Conservation (phyloP, 495 filamentous ascomycete genomes). For the Podospora didyma region DNA sequence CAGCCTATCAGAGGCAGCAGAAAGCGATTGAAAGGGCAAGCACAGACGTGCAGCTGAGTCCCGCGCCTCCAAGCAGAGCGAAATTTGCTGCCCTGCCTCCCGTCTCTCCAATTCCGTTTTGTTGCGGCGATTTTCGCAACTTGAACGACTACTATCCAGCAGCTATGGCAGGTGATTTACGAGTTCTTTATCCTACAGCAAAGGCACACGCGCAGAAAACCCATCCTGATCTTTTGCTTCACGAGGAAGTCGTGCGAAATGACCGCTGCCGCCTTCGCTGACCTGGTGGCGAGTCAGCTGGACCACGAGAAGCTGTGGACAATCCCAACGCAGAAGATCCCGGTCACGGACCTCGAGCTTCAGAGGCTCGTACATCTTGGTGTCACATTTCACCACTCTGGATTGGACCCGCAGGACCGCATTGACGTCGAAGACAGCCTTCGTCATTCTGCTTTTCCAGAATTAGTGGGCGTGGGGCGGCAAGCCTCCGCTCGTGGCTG, state of each 20-base stretch:
- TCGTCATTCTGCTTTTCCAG: too few species aligned
- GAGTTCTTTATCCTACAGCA: too few species aligned
- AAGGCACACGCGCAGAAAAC: constrained; percentile 73
- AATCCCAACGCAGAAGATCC: constrained; percentile 50
- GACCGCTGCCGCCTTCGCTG: constrained; percentile 71
- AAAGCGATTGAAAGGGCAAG: too few species aligned
- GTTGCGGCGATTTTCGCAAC: too few species aligned
- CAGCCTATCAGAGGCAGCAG: too few species aligned
- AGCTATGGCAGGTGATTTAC: too few species aligned
- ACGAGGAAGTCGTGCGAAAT: constrained; percentile 71
- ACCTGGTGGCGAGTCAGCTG: constrained; percentile 57
- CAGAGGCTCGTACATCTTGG: constrained; percentile 62
- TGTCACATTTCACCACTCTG: constrained; percentile 93
- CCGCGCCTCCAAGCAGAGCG: too few species aligned
- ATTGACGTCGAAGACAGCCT: too few species aligned
- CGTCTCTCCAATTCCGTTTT: too few species aligned
- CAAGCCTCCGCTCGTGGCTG: constrained; percentile 64
- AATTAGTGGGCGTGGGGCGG: constrained; percentile 64
- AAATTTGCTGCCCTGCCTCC: too few species aligned
- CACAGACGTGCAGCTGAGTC: too few species aligned
- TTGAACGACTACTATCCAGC: too few species aligned
- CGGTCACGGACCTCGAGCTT: constrained; percentile 59
- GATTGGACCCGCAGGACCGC: constrained; percentile 70
- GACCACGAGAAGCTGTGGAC: constrained; percentile 64
- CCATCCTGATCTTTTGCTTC: constrained; percentile 91